Evolutionary conservation across 23 red algal species (phyloP).

Genomic region (Gracilaria domingensis): DNA sequence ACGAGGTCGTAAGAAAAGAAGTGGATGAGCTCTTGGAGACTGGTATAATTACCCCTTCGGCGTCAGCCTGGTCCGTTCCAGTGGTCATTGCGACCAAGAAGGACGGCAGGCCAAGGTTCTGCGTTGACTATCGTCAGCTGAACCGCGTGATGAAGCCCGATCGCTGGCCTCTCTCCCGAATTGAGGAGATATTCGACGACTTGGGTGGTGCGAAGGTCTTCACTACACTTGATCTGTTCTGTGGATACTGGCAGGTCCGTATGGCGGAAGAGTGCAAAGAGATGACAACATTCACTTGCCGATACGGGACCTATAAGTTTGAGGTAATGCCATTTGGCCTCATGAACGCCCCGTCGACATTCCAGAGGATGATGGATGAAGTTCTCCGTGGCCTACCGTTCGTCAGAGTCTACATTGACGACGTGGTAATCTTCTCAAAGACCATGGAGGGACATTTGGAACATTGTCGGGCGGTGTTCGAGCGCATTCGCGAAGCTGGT

Average conservation of each 20-base stretch:
- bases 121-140: conserved; percentile 6
- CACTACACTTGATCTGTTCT: conserved; percentile 39
- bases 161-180: conserved; percentile 1
- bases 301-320: conserved; percentile 28
- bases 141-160: conserved; percentile 30
- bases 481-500: neutral
- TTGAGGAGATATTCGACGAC: conserved; percentile 39
- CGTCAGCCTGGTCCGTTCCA: conserved; percentile 25
- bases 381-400: conserved; percentile 1
- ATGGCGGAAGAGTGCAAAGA: conserved; percentile 25
- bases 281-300: conserved; percentile 16
- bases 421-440: conserved; percentile 27
- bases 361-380: too few relatives aligned
- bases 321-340: conserved; percentile 32
- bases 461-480: neutral
- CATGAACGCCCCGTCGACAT: conserved; percentile 39
- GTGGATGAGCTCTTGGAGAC: neutral
- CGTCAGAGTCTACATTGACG: neutral
- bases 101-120: conserved; percentile 23
- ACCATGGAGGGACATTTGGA: neutral
- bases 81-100: conserved; percentile 30
- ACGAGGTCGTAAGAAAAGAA: conserved; percentile 16
- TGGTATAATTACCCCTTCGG: conserved; percentile 5
- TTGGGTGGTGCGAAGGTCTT: neutral
- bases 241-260: neutral